Evolutionary conservation across 495 filamentous ascomycete genomes (phyloP).

Genomic region (Aspergillus nidulans): DNA sequence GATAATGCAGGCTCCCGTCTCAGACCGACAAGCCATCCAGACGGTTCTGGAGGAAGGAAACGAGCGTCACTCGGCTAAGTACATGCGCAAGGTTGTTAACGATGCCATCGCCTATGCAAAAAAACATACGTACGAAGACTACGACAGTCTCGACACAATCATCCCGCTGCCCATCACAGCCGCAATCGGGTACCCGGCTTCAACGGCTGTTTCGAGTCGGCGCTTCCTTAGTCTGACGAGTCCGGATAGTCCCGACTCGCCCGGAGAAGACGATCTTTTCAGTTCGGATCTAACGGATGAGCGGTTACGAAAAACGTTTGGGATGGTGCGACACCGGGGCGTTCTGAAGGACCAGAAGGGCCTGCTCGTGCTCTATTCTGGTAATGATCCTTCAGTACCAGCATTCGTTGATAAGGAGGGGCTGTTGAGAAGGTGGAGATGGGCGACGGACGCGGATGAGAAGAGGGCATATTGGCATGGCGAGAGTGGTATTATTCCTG

Average conservation of each 20-base stretch:
- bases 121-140: neutral
- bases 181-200: neutral
- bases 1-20: constrained; percentile 71
- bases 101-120: neutral
- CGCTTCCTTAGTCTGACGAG: constrained; percentile 53
- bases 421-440: constrained; percentile 59
- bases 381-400: constrained; percentile 67
- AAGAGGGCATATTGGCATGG: constrained; percentile 30
- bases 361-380: constrained; percentile 56
- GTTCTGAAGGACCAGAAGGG: constrained; percentile 41
- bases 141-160: neutral
- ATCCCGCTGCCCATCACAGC: constrained; percentile 2
- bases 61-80: constrained; percentile 17
- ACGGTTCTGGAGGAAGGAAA: constrained; percentile 25
- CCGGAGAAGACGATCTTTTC: constrained; percentile 82
- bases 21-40: constrained; percentile 63
- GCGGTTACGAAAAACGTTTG: constrained; percentile 58
- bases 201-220: constrained; percentile 2
- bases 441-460: constrained; percentile 47
- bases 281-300: constrained; percentile 66
- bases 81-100: constrained; percentile 21
- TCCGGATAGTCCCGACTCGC: constrained; percentile 42
- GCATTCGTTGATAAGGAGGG: constrained; percentile 55
- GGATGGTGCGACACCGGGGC: constrained; percentile 45
- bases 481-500: constrained; percentile 39